A percentile compares a stretch with the other conserved stretches of the same genome.
Conservation (phyloP, 495 filamentous ascomycete species). For the Glarea lozoyensis region DNA sequence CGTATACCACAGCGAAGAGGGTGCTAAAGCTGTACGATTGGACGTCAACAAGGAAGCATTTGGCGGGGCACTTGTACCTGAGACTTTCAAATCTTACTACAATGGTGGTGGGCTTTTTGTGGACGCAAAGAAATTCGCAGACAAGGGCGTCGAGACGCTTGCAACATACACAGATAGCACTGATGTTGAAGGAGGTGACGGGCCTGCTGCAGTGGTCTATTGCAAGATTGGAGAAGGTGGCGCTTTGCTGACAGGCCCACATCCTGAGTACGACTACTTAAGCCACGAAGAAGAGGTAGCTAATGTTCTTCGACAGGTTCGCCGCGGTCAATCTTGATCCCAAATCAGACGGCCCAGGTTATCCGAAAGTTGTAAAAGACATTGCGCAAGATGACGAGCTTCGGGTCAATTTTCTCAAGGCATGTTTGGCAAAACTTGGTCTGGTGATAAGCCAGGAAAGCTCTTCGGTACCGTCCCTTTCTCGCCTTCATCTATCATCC, state of each 20-base stretch:
- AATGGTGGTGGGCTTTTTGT: slow-evolving; percentile 97
- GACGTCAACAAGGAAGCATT: slow-evolving; percentile 55
- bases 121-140: slow-evolving; percentile 53
- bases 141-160: slow-evolving; percentile 66
- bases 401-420: slow-evolving; percentile 69
- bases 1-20: slow-evolving; percentile 80
- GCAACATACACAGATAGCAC: slow-evolving; percentile 71
- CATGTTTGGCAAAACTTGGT: slow-evolving; percentile 74
- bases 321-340: slow-evolving; percentile 67
- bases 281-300: neutral
- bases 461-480: slow-evolving; percentile 69
- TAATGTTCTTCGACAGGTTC: slow-evolving; percentile 49
- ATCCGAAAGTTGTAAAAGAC: slow-evolving; percentile 56
- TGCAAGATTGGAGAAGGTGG: slow-evolving; percentile 79
- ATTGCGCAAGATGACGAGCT: slow-evolving; percentile 62
- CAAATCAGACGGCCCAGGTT: slow-evolving; percentile 52
- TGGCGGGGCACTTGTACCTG: slow-evolving; percentile 28
- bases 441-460: slow-evolving; percentile 63
- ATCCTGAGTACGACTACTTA: slow-evolving; percentile 72
- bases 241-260: slow-evolving; percentile 76
- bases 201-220: slow-evolving; percentile 71
- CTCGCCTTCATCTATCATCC: slow-evolving; percentile 76
- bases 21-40: slow-evolving; percentile 65
- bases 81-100: slow-evolving; percentile 71
- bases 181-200: slow-evolving; percentile 64